Conservation (phyloP, 305 asterid species). For the Rubia occidens region DNA sequence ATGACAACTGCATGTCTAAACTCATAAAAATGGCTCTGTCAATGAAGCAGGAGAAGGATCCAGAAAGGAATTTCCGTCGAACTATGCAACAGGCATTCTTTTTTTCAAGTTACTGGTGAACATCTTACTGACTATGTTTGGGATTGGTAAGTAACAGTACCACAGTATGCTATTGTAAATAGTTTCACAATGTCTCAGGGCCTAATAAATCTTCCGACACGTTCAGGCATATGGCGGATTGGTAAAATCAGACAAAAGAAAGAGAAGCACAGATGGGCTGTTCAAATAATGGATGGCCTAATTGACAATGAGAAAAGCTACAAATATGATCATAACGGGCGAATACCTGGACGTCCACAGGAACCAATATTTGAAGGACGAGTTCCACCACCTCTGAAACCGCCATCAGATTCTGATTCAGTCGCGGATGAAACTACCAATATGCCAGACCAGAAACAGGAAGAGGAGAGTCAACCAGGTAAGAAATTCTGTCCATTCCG, state of each 20-base stretch:
- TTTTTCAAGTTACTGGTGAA: constrained; percentile 12
- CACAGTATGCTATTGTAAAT: neutral
- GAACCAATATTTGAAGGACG: neutral
- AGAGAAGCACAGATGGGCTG: constrained; percentile 24
- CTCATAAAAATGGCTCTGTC: neutral
- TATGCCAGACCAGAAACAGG: constrained; percentile 5
- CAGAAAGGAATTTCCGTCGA: constrained; percentile 16
- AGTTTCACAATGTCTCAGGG: neutral
- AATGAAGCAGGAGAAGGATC: constrained; percentile 2
- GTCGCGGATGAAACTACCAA: neutral
- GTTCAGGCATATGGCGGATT: constrained; percentile 30
- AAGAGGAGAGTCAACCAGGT: constrained; percentile 18
- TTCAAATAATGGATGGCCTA: constrained; percentile 28
- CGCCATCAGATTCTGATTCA: neutral
- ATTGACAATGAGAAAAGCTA: constrained; percentile 18
- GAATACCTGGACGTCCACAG: constrained; percentile 11
- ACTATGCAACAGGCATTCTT: constrained; percentile 13
- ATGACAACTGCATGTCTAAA: neutral
- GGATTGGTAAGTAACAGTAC: constrained; percentile 22
- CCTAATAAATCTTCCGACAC: constrained; percentile 5
- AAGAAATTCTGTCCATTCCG: neutral
- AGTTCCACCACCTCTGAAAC: neutral
- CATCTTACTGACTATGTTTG: constrained; percentile 20
- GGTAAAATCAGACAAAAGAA: constrained; percentile 30
- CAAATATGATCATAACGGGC: constrained; percentile 25